phyloP scores from a whole-genome alignment of 768 basidiomycete genomes.

The Mycena pura region DNA sequence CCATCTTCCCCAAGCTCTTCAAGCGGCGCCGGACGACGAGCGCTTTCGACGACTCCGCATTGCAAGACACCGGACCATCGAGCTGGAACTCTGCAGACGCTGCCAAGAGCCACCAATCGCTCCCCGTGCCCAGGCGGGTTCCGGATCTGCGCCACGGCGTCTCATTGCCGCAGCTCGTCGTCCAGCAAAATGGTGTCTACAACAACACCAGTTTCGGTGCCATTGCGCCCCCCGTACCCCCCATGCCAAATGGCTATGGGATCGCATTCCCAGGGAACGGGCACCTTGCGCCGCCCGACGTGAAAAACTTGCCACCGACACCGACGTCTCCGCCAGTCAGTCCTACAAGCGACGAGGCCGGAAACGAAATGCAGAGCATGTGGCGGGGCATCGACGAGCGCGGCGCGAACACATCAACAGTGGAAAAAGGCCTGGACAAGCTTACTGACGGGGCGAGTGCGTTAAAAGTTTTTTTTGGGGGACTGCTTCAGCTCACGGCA shows the following conservation, averaged over 20 bases:
- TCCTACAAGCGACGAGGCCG: neutral
- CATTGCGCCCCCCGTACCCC: too few relatives aligned
- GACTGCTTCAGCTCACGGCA: too few relatives aligned
- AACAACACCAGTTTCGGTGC: neutral
- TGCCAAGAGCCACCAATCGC: neutral
- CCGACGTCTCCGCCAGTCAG: slow-evolving; percentile 3
- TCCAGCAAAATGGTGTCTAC: neutral
- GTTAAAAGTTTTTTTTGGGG: neutral
- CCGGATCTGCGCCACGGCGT: neutral
- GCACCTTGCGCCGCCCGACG: neutral
- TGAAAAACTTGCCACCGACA: slow-evolving; percentile 5
- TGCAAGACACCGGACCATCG: neutral
- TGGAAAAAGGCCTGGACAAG: slow-evolving; percentile 7
- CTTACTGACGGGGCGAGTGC: slow-evolving; percentile 10
- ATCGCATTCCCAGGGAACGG: neutral
- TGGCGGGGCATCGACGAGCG: slow-evolving; percentile 6
- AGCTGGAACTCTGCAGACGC: neutral
- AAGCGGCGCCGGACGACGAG: slow-evolving; percentile 11
- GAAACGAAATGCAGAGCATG: neutral
- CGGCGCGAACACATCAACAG: neutral
- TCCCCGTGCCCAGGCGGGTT: neutral
- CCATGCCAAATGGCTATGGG: too few relatives aligned
- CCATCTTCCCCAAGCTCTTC: slow-evolving; percentile 11
- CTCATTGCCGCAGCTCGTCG: slow-evolving; percentile 1
- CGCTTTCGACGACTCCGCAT: neutral